These are phyloP conservation scores for Melaleuca alternifolia DNA, from an alignment of 345 rosid genomes.

Conservation along the genomic window DNA sequence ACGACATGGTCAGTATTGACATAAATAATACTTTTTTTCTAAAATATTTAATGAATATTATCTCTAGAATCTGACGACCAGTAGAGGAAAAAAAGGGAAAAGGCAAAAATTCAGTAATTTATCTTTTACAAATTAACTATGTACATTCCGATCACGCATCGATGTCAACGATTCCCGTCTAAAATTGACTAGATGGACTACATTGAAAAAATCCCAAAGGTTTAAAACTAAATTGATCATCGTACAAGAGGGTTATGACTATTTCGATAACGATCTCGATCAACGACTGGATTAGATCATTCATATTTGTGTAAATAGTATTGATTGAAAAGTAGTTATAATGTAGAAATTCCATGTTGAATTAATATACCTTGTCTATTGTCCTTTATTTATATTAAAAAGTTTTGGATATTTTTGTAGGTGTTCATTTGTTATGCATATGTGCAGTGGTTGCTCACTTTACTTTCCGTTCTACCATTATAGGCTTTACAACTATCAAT, in stretches of 20 bases:
- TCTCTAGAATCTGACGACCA: too few relatives aligned
- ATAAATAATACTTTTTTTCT: too few relatives aligned
- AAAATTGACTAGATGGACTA: neutral
- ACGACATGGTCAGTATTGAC: too few relatives aligned
- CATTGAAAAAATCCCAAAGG: rapidly evolving
- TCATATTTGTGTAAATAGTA: neutral
- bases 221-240: rapidly evolving
- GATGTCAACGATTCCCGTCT: rapidly evolving
- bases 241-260: rapidly evolving
- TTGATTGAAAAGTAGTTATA: neutral
- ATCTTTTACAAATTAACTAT: too few relatives aligned
- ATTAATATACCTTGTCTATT: rapidly evolving
- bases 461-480: rapidly evolving
- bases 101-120: too few relatives aligned
- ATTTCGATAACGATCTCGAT: neutral
- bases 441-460: rapidly evolving
- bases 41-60: too few relatives aligned
- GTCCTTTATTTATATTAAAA: neutral
- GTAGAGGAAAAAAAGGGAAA: too few relatives aligned
- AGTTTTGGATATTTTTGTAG: neutral
- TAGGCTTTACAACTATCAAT: rapidly evolving
- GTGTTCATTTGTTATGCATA: neutral
- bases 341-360: neutral
- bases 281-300: rapidly evolving
- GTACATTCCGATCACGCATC: too few relatives aligned